Evolutionary conservation across 768 basidiomycete species (phyloP).

Genomic region (Calocera cornea): DNA sequence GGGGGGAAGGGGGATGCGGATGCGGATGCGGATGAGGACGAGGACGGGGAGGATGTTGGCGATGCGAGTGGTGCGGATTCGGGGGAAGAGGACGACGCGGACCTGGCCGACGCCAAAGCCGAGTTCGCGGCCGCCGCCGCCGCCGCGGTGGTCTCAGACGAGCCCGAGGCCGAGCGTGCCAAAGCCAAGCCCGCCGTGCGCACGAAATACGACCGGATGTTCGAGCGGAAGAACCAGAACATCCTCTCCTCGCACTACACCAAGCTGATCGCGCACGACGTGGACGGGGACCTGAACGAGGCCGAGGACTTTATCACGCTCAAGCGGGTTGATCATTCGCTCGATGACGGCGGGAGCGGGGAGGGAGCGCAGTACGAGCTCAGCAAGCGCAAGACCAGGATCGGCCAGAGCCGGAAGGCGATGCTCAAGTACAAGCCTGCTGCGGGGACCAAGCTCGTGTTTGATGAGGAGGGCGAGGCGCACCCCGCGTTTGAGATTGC

Average conservation of each 20-base stretch:
- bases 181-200: constrained; percentile 36
- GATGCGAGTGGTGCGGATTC: constrained; percentile 24
- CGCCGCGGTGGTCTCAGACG: constrained; percentile 18
- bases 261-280: constrained; percentile 64
- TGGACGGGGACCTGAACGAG: constrained; percentile 26
- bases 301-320: constrained; percentile 75
- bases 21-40: constrained; percentile 5
- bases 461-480: constrained; percentile 74
- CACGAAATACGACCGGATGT: constrained; percentile 97
- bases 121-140: constrained; percentile 5
- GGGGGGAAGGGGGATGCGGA: constrained; percentile 12
- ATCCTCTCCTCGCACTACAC: constrained; percentile 82
- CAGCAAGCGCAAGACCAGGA: constrained; percentile 79
- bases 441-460: constrained; percentile 57
- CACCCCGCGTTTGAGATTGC: constrained; percentile 77
- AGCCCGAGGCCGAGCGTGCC: constrained; percentile 11
- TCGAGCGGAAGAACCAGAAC: constrained; percentile 87
- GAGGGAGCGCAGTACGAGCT: constrained; percentile 35
- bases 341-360: constrained; percentile 29
- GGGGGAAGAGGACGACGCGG: constrained; percentile 23
- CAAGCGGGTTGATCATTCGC: constrained; percentile 77
- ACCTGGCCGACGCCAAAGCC: constrained; percentile 20
- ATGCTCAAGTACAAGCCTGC: constrained; percentile 45
- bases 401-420: constrained; percentile 59
- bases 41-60: constrained; percentile 14